Evolutionary conservation across 2,329 filamentous ascomycete genomes (phyloP).

Genomic region (Pseudogymnoascus sp.): DNA sequence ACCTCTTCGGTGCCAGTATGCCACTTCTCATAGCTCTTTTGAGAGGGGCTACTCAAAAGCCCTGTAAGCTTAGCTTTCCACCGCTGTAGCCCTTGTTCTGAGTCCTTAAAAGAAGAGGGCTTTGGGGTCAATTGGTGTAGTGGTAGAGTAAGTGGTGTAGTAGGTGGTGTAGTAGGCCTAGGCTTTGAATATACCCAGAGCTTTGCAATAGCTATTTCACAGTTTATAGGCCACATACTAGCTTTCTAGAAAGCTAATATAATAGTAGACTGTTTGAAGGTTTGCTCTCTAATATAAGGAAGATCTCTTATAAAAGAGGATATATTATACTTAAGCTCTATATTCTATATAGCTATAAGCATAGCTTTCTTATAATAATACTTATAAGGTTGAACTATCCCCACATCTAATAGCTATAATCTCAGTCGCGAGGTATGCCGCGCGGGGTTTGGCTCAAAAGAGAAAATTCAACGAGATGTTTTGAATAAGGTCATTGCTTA

Average conservation of each 20-base stretch:
- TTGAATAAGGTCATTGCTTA: too few relatives aligned
- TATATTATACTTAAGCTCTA: neutral
- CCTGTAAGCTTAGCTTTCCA: slow-evolving; percentile 11
- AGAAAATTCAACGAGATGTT: too few relatives aligned
- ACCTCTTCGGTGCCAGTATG: neutral
- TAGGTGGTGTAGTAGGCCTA: neutral
- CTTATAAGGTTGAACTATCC: neutral
- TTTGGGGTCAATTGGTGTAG: neutral
- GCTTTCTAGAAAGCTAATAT: neutral
- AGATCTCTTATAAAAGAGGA: neutral
- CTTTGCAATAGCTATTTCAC: neutral
- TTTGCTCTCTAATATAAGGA: neutral
- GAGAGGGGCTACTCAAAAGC: neutral
- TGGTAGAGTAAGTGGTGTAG: neutral
- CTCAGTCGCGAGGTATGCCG: too few relatives aligned
- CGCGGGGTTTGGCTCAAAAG: too few relatives aligned
- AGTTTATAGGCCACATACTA: neutral
- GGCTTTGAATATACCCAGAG: neutral
- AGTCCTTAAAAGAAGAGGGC: neutral
- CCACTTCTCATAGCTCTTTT: neutral
- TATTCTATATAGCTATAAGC: neutral
- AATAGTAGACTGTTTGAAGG: neutral
- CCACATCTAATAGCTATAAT: slow-evolving; percentile 6
- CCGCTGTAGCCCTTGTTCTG: too few relatives aligned
- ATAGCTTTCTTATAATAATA: neutral